Evolutionary conservation across 495 filamentous ascomycete genomes (phyloP), one percentile per base, ranked within the genome.

Genomic region (Venustampulla echinocandica): DNA sequence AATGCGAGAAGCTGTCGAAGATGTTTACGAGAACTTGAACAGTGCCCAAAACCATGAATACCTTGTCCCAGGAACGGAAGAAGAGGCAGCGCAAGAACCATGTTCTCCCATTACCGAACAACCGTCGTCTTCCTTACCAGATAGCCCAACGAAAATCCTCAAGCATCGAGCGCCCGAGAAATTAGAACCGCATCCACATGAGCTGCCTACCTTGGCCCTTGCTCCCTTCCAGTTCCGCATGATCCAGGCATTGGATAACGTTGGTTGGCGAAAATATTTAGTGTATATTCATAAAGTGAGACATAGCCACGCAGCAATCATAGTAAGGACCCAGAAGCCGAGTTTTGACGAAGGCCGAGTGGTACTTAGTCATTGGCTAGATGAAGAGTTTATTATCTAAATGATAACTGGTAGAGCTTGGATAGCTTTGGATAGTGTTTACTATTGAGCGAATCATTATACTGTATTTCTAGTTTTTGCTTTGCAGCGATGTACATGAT

Each of bases 261-360:
- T 94, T 0, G 81, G 82, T 9, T 89, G 83, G 66, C 74, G 73
- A 15, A 96, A 92, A 63, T 90, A 85, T 63, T 81, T 79, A 0
- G 85, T 95, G 3, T 80, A 84, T 65, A 96, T 98, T 32, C 87
- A 93, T 38, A 81, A 88, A 2, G 74, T 75, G 33, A 60, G 70
- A 23, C 89, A 95, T 57, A 84, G 72, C 37, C 92, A 98, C 61
- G 92, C 90, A 0, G 90, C 90, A 1, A 94, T 98, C 42, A 84
- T 98, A 56, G 77, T 90, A 22, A 73, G 92, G 43, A 73, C 60
- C 49, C 68, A 77, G 14, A 77, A 76, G 60, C 59, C 68, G 45
- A 67, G 59, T 6, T 92, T 85, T 53, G 66, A 69, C 3, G 90
- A 96, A 64, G 92, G 90, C 2, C 76, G 73, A 57, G 61, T 85